These are phyloP conservation scores for Ettlia oleoabundans DNA, from an alignment of 139 green algal species.

Conservation along the genomic window DNA sequence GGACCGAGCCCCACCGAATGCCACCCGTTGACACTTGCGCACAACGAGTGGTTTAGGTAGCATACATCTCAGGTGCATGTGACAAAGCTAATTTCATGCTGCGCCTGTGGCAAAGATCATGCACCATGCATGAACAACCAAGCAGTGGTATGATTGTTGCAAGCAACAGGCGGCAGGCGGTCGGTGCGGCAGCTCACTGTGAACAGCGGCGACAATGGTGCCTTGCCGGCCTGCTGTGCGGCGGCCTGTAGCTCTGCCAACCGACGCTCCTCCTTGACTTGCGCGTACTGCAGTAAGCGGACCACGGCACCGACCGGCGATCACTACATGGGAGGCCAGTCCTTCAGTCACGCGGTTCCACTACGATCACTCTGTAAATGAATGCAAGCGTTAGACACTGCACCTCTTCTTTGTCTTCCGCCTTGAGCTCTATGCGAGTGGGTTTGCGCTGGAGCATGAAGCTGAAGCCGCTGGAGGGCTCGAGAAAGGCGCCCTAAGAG, in stretches of 20 bases:
- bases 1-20: no score
- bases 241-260: conserved; percentile 16
- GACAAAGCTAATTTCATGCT: no score
- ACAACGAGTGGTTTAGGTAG: no score
- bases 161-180: background rate
- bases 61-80: no score
- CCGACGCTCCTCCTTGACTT: conserved; percentile 24
- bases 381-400: background rate
- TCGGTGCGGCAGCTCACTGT: background rate
- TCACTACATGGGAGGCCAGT: background rate
- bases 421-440: conserved; percentile 88
- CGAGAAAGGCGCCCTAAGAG: conserved; percentile 1
- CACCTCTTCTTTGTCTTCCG: conserved; percentile 88
- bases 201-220: conserved; percentile 39
- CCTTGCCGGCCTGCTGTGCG: conserved; percentile 29
- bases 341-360: no score
- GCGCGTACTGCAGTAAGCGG: conserved; percentile 39
- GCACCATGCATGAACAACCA: background rate
- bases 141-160: background rate
- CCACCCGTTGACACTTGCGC: no score
- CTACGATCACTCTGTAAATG: no score
- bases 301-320: background rate
- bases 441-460: conserved; percentile 82
- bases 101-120: no score
- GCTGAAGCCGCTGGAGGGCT: background rate